phyloP scores from a whole-genome alignment of 75 land plant species.

The Pseudotsuga menziesii region DNA sequence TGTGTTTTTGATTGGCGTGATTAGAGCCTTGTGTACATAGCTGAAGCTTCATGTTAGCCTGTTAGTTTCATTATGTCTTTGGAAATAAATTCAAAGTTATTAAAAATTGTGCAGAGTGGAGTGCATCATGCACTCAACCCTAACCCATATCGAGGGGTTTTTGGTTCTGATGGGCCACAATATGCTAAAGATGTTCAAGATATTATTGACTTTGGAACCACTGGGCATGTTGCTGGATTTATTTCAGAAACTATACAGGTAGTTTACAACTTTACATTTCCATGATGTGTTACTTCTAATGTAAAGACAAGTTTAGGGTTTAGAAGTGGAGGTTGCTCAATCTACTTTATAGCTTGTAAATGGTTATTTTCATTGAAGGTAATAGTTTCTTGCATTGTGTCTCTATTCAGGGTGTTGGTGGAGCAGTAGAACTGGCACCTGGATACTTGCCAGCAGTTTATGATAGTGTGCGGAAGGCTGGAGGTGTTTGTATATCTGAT shows the following conservation, averaged over 20 bases:
- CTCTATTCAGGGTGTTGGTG: slow-evolving; percentile 84
- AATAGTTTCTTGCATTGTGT: slow-evolving; percentile 2
- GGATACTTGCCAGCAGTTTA: slow-evolving; percentile 87
- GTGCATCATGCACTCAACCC: slow-evolving; percentile 95
- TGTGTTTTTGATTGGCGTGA: not conserved
- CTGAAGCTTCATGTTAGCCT: not conserved
- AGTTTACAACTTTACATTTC: not conserved
- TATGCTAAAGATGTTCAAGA: slow-evolving; percentile 92
- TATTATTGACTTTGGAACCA: slow-evolving; percentile 74
- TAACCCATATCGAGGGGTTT: slow-evolving; percentile 83
- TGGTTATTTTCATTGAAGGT: not conserved
- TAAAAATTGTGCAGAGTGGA: slow-evolving; percentile 50
- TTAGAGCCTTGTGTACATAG: not conserved
- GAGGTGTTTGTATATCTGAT: slow-evolving; percentile 93
- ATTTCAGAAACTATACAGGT: slow-evolving; percentile 94
- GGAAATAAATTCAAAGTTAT: not conserved
- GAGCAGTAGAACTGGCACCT: slow-evolving; percentile 87
- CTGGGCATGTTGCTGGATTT: slow-evolving; percentile 83
- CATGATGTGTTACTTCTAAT: not conserved
- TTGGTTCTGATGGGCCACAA: slow-evolving; percentile 83
- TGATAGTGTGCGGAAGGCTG: slow-evolving; percentile 72
- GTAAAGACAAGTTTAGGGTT: not conserved
- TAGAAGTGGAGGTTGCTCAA: not conserved
- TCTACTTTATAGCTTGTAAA: not conserved
- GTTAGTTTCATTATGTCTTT: not conserved